Base-by-base conservation (phyloP, 176 grass and related monocot species). In the Lolium multiflorum region DNA sequence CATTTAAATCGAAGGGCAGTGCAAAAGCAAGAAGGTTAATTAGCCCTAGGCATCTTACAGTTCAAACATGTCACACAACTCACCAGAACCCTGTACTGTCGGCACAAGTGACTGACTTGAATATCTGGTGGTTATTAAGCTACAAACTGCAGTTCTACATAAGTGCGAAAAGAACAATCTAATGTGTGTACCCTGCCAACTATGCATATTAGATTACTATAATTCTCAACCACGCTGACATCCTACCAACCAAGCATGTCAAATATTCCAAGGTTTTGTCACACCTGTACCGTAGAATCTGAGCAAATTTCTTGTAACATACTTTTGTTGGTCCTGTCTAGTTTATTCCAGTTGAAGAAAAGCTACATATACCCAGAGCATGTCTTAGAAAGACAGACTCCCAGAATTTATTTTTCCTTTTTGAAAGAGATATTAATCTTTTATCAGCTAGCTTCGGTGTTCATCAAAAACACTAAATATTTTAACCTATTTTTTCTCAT, bases 281-380 rank as follows among this genome's bases (percentile, higher is more conserved):
- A 87, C 74, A 74, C 74, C 21, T 91, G 41, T 87, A 60, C 49
- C 85, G 74, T 91, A 91, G 81, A 91, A 88, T 91, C 60, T 84
- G 89, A 41, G 76, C 85, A 91, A 81, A 88, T 70, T 10, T 84
- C 85, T 55, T 87, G 74, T 56, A 81, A 63, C 14, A 49, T 80
- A 87, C 76, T 75, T 64, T 80, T 48, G 20, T 17, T 69, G 25
- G 74, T 51, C 87, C 5, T 5, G 47, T 72, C 31, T 79, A 6
- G 28, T 28, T 71, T 39, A 17, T 68, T 52, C 14, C 41, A 51
- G 83, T 52, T 51, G 78, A 24, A 83, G 70, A 82, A 70, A 70
- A 70, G 17, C 67, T 39, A 41, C 16, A 62, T 54, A 55, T 56
- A 35, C 71, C 4, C 16, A 38, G 74, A 81, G 11, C 26, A 5